Evolutionary conservation across 768 basidiomycete species (phyloP).

Genomic region (Sporobolomyces roseus): DNA sequence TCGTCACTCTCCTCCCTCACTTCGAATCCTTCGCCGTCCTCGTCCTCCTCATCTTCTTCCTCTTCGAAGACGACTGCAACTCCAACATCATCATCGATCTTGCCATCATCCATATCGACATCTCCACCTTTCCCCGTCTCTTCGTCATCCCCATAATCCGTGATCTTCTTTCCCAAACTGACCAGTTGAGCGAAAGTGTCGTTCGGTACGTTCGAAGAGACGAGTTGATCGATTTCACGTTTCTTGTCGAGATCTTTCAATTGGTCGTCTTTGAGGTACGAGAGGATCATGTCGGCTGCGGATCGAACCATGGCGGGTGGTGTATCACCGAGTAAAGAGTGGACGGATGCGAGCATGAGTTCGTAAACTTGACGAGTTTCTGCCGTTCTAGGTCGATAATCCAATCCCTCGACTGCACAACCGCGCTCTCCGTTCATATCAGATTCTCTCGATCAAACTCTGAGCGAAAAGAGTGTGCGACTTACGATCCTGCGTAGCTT

Average conservation of each 20-base stretch:
- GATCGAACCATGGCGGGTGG: constrained; percentile 92
- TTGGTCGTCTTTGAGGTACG: constrained; percentile 73
- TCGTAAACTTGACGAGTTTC: constrained; percentile 95
- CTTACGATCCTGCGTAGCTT: constrained; percentile 72
- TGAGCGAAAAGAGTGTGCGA: neutral
- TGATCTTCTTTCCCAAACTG: constrained; percentile 84
- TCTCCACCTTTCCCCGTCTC: constrained; percentile 68
- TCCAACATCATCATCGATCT: constrained; percentile 93
- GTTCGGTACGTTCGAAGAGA: constrained; percentile 61
- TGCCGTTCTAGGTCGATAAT: constrained; percentile 85
- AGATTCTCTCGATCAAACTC: neutral
- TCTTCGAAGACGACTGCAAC: constrained; percentile 98
- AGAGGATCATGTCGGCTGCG: constrained; percentile 87
- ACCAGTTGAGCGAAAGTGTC: constrained; percentile 80
- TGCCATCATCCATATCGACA: constrained; percentile 77
- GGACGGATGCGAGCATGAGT: constrained; percentile 76
- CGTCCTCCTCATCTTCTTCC: constrained; percentile 90
- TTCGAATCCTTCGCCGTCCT: constrained; percentile 76
- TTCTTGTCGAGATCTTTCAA: constrained; percentile 97
- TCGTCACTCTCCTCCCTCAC: constrained; percentile 62
- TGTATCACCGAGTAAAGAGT: constrained; percentile 79
- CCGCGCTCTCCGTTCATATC: constrained; percentile 41
- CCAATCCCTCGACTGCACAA: constrained; percentile 88
- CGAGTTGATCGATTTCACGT: constrained; percentile 77
- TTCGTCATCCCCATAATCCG: constrained; percentile 69